Percentiles rank a stretch among this genome's conserved stretches.
phyloP scores from a whole-genome alignment of 495 filamentous ascomycete genomes.

The Arthonia radiata region DNA sequence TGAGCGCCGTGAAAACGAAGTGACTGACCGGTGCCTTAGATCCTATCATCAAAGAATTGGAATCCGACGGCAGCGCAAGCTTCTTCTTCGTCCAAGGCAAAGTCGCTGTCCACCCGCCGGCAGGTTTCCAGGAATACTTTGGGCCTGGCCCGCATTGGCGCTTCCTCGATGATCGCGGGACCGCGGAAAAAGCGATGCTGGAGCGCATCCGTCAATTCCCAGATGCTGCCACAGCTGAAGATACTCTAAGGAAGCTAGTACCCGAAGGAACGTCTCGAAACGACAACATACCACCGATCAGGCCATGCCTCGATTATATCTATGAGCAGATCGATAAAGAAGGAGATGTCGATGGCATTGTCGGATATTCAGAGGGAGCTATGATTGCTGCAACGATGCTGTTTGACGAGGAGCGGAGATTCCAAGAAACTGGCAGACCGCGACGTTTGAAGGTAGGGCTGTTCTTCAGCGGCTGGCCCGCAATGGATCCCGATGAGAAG shows the following conservation, averaged over 20 bases:
- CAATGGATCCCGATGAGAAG: conserved; percentile 21
- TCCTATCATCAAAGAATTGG: conserved; percentile 23
- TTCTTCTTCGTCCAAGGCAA: conserved; percentile 24
- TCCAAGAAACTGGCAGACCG: conserved; percentile 13
- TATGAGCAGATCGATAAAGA: no score
- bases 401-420: conserved; percentile 20
- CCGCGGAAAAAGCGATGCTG: conserved; percentile 21
- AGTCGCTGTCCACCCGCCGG: conserved; percentile 19
- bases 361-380: conserved; percentile 39
- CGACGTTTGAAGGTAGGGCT: conserved; percentile 28
- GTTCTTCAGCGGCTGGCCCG: conserved; percentile 29
- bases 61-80: conserved; percentile 15
- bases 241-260: conserved; percentile 20
- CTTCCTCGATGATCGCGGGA: conserved; percentile 21
- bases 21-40: no score
- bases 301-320: no score
- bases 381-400: conserved; percentile 29
- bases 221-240: conserved; percentile 21
- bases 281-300: no score
- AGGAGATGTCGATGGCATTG: conserved; percentile 24
- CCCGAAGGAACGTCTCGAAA: no score
- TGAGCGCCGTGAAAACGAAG: no score
- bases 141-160: conserved; percentile 25
- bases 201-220: conserved; percentile 25
- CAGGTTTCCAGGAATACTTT: conserved; percentile 26